Base-by-base conservation (phyloP, 1,284 basidiomycete species). In the Ustilago loliicola region DNA sequence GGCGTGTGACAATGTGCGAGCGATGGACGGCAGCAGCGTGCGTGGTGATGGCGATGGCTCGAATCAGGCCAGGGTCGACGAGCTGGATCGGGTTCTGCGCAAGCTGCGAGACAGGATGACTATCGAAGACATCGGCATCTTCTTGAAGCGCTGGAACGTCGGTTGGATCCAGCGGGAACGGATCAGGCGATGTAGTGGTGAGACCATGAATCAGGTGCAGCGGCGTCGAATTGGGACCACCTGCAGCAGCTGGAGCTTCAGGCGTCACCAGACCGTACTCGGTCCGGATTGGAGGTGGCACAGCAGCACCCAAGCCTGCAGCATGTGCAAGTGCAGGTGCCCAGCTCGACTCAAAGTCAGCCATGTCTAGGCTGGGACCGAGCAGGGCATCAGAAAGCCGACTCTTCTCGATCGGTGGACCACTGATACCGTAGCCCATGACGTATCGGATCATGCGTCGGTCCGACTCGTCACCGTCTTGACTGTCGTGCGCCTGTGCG, bases 191-290 rank as follows among this genome's bases (percentile, higher is more conserved):
- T 3, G 80, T 79, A 3, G 79, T 80, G 1, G 84, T 85, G 23
- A 86, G 73, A 10, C 82, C 84, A 56, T 86, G 84, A 54, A 85
- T 80, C 45, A 86, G 73, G 61, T 86, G 84, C 48, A 86, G 66
- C 7, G 84, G 84, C 25, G 80, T 83, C 66, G 84, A 80, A 38
- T 85, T 86, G 54, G 84, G 84, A 15, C 83, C 84, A 29, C 74
- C 75, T 2, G 61, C 70, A 36, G 77, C 72, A 45, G 73, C 61
- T 7, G 67, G 56, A 7, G 69, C 62, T 23, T 72, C 72, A 7
- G 62, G 52, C 42, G 76, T 57, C 42, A 73, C 75, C 25, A 77
- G 50, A 2, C 71, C 75, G 45, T 74, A 75, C 47, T 75, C 72
- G 55, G 72, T 71, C 72, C 75, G 66, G 47, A 68, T 50, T 6